phyloP scores from a whole-genome alignment of 2,329 filamentous ascomycete genomes.

The Nigrograna mackinnonii region DNA sequence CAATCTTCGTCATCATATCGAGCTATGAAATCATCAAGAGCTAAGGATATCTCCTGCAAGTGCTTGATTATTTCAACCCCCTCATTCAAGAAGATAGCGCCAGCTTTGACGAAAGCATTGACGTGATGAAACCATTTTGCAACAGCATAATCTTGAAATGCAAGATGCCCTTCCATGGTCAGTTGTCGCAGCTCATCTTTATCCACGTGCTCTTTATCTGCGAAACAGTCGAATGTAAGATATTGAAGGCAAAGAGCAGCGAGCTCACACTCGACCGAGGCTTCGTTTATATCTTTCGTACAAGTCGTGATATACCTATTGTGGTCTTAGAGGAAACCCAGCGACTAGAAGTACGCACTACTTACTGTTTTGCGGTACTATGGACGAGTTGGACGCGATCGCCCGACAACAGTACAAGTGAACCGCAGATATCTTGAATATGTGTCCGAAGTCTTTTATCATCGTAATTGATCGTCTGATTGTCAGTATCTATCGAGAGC shows the following conservation, averaged over 20 bases:
- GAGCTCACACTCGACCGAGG: constrained; percentile 27
- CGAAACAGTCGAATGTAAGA: constrained; percentile 25
- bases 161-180: constrained; percentile 22
- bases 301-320: constrained; percentile 22
- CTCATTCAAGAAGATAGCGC: constrained; percentile 18
- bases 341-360: background rate
- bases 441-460: constrained; percentile 18
- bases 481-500: constrained; percentile 21
- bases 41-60: constrained; percentile 10
- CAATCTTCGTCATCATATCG: constrained; percentile 22
- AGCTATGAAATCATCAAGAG: constrained; percentile 23
- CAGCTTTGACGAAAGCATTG: constrained; percentile 24
- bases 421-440: constrained; percentile 30
- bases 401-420: constrained; percentile 12
- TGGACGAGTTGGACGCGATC: constrained; percentile 23
- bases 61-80: constrained; percentile 1
- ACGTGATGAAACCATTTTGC: constrained; percentile 33
- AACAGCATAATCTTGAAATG: constrained; percentile 33
- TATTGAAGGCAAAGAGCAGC: constrained; percentile 28
- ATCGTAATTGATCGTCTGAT: constrained; percentile 22
- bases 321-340: background rate
- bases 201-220: constrained; percentile 11
- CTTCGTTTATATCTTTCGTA: constrained; percentile 19
- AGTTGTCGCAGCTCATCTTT: constrained; percentile 9
- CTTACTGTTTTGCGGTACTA: constrained; percentile 25